A percentile compares a stretch with the other conserved stretches of the same genome.
Conservation (phyloP, 371 early-diverging fungal genomes). For the Neoconidiobolus thromboides region DNA sequence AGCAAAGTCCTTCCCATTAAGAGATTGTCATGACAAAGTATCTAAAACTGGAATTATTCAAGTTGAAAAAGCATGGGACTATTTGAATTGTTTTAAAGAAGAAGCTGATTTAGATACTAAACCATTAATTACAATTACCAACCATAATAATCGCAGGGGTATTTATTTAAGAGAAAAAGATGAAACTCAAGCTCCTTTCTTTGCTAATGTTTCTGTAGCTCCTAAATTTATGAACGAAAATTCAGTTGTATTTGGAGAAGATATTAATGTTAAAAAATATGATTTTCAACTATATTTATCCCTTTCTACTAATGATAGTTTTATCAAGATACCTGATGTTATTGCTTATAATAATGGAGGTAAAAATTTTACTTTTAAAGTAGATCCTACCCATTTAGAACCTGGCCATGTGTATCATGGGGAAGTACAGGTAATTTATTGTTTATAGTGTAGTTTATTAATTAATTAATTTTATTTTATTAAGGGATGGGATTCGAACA, state of each 20-base stretch:
- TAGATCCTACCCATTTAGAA: conserved; percentile 60
- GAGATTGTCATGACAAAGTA: conserved; percentile 30
- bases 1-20: conserved; percentile 27
- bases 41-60: conserved; percentile 68
- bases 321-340: conserved; percentile 67
- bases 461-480: no score
- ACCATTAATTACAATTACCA: conserved; percentile 25
- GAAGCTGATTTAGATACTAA: conserved; percentile 43
- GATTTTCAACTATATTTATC: conserved; percentile 64
- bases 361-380: conserved; percentile 45
- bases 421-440: conserved; percentile 23
- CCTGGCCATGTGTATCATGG: conserved; percentile 61
- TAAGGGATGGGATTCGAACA: conserved; percentile 49
- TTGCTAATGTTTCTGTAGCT: conserved; percentile 30
- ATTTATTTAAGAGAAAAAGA: conserved; percentile 67
- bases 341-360: conserved; percentile 42
- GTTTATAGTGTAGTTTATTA: no score
- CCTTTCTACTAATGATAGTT: conserved; percentile 42
- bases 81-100: conserved; percentile 35
- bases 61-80: conserved; percentile 70
- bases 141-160: conserved; percentile 36
- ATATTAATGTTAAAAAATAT: conserved; percentile 36
- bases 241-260: conserved; percentile 31
- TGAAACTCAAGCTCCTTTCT: conserved; percentile 44
- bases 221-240: conserved; percentile 57